Evolutionary conservation across 2,329 filamentous ascomycete genomes (phyloP).

Genomic region (Rhynchosporium agropyri): DNA sequence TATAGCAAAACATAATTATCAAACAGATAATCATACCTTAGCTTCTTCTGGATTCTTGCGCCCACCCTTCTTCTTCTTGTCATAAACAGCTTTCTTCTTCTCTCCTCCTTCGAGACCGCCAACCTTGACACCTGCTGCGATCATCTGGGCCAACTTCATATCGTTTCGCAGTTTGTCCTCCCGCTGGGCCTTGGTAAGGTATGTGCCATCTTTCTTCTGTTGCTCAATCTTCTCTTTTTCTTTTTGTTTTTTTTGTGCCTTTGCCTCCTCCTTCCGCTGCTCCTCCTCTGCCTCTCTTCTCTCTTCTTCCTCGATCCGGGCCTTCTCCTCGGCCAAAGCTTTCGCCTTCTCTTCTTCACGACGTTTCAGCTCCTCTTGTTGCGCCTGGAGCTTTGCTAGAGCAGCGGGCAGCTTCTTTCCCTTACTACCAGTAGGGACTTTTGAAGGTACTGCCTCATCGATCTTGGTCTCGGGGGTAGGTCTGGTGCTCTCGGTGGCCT

Average conservation of each 20-base stretch:
- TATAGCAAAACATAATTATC: background rate
- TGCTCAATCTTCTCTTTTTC: slow-evolving; percentile 87
- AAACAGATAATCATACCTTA: slow-evolving; percentile 50
- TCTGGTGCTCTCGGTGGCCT: slow-evolving; percentile 59
- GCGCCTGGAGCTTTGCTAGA: slow-evolving; percentile 73
- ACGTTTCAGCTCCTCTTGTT: slow-evolving; percentile 75
- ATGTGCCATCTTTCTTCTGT: slow-evolving; percentile 85
- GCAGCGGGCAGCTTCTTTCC: slow-evolving; percentile 86
- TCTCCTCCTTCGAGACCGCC: slow-evolving; percentile 58
- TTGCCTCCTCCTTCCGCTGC: slow-evolving; percentile 71
- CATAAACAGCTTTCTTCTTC: slow-evolving; percentile 75
- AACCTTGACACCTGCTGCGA: slow-evolving; percentile 75
- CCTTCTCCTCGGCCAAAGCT: slow-evolving; percentile 63
- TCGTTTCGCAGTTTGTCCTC: slow-evolving; percentile 80
- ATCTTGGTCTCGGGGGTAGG: slow-evolving; percentile 54
- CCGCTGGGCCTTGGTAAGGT: slow-evolving; percentile 82
- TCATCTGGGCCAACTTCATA: slow-evolving; percentile 81
- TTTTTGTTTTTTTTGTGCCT: slow-evolving; percentile 78
- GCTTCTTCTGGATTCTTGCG: slow-evolving; percentile 52
- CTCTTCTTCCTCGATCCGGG: slow-evolving; percentile 67
- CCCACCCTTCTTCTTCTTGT: slow-evolving; percentile 74
- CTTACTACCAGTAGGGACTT: slow-evolving; percentile 63
- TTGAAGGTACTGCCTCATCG: slow-evolving; percentile 46
- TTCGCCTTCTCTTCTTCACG: slow-evolving; percentile 65
- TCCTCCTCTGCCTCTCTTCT: slow-evolving; percentile 66